Base-by-base conservation (phyloP, 2,329 filamentous ascomycete genomes). In the Trichoderma cornu-damae region DNA sequence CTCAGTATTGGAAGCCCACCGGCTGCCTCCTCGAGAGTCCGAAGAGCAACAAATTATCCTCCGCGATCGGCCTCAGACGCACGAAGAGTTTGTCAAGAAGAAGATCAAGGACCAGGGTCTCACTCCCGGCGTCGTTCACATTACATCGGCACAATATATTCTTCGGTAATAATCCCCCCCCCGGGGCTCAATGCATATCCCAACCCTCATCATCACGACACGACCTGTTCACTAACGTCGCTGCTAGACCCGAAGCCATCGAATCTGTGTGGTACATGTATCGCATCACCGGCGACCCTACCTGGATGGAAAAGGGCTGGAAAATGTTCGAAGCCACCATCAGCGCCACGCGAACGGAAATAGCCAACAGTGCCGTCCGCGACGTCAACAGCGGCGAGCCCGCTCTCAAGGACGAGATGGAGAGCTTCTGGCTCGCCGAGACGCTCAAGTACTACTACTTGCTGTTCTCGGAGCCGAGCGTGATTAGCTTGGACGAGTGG, bases 401-500 rank as follows among this genome's bases (percentile, higher is more conserved):
- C 1, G 65, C 65, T 8, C 73, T 78, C 55, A 68, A 71, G 37
- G 82, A 91, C 69, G 77, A 78, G 63, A 92, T 93, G 88, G 88
- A 96, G 75, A 92, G 88, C 67, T 96, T 95, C 72, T 96, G 91
- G 89, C 77, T 90, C 60, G 88, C 88, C 3, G 91, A 96, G 78
- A 96, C 90, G 38, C 76, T 96, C 64, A 96, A 96, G 77, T 96
- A 96, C 68, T 96, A 94, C 63, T 96, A 90, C 69, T 71, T 96
- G 57, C 78, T 96, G 49, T 96, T 89, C 69, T 84, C 84, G 20
- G 72, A 85, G 57, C 85, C 87, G 0, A 76, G 79, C 50, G 73
- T 86, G n/a, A 73, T 88, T 38, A 87, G 80, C 66, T 72, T 89
- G 57, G 86, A 89, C 68, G 83, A 87, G 52, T 87, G 81, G 78